Evolutionary conservation across 2,329 filamentous ascomycete genomes (phyloP).

Genomic region (Colletotrichum spinosum): DNA sequence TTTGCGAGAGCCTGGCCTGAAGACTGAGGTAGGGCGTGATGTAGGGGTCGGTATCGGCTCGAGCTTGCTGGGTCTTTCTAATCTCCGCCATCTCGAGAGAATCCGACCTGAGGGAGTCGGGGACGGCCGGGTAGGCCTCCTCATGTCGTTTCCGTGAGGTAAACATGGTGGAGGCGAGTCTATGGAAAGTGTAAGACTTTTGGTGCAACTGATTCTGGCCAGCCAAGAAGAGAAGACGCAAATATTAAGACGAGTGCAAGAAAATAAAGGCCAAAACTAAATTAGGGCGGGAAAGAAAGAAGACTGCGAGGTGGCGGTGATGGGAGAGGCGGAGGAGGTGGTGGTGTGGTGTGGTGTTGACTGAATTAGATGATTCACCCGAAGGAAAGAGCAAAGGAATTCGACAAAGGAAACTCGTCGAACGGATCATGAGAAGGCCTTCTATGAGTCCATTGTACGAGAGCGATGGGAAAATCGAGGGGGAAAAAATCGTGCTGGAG

Average conservation of each 20-base stretch:
- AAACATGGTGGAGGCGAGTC: slow-evolving; percentile 48
- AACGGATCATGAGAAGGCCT: slow-evolving; percentile 32
- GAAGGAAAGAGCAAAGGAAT: slow-evolving; percentile 19
- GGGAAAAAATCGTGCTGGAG: slow-evolving; percentile 14
- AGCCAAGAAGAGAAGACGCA: slow-evolving; percentile 13
- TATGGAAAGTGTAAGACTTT: slow-evolving; percentile 41
- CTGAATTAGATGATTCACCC: slow-evolving; percentile 33
- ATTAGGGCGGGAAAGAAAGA: background rate
- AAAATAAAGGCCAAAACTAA: background rate
- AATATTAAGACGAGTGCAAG: background rate
- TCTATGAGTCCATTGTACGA: slow-evolving; percentile 37
- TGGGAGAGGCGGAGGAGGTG: slow-evolving; percentile 2
- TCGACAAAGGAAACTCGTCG: slow-evolving; percentile 39
- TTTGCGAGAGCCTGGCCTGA: slow-evolving; percentile 88
- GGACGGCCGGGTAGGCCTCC: slow-evolving; percentile 50
- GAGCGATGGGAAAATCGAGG: slow-evolving; percentile 19
- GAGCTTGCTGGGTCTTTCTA: slow-evolving; percentile 46
- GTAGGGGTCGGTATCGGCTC: slow-evolving; percentile 71
- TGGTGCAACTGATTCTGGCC: slow-evolving; percentile 20
- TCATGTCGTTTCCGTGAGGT: slow-evolving; percentile 48
- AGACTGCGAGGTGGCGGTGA: background rate
- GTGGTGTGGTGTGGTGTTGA: slow-evolving; percentile 12
- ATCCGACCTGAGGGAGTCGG: slow-evolving; percentile 50
- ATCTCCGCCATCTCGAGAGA: slow-evolving; percentile 51
- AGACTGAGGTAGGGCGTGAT: slow-evolving; percentile 94